Percentiles rank a stretch among this genome's conserved stretches.
Conservation (phyloP, 352 stramenopile species). For the Globisporangium solare region DNA sequence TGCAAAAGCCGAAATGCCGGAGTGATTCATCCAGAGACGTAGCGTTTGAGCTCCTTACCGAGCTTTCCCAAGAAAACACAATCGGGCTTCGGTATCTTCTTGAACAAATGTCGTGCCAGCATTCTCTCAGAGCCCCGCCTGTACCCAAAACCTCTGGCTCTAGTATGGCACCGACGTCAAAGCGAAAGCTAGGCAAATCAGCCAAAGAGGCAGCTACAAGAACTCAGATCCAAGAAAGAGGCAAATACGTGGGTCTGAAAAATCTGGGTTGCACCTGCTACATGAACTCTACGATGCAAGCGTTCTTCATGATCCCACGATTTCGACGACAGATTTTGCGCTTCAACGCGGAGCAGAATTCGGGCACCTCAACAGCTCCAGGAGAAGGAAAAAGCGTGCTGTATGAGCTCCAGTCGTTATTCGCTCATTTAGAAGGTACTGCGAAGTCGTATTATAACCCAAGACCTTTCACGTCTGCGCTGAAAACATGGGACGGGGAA, state of each 20-base stretch:
- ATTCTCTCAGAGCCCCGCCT: conserved; percentile 57
- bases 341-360: conserved; percentile 24
- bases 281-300: conserved; percentile 93
- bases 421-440: conserved; percentile 85
- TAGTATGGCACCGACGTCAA: conserved; percentile 25
- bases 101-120: conserved; percentile 62
- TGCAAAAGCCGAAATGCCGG: conserved; percentile 80
- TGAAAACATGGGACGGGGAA: conserved; percentile 89
- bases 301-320: conserved; percentile 93
- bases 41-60: conserved; percentile 73
- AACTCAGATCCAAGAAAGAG: conserved; percentile 40
- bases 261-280: conserved; percentile 96
- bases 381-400: conserved; percentile 41
- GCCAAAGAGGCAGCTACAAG: conserved; percentile 23
- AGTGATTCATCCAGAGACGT: conserved; percentile 66
- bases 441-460: conserved; percentile 85
- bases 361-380: conserved; percentile 10
- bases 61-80: conserved; percentile 62
- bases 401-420: conserved; percentile 88
- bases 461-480: conserved; percentile 61
- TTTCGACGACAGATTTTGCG: conserved; percentile 87
- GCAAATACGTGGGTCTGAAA: conserved; percentile 90
- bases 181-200: conserved; percentile 44
- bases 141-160: conserved; percentile 17
- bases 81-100: conserved; percentile 63